Percentiles rank a stretch among this genome's conserved stretches.
Conservation (phyloP, 2,329 filamentous ascomycete genomes). For the Plectosphaerella plurivora region DNA sequence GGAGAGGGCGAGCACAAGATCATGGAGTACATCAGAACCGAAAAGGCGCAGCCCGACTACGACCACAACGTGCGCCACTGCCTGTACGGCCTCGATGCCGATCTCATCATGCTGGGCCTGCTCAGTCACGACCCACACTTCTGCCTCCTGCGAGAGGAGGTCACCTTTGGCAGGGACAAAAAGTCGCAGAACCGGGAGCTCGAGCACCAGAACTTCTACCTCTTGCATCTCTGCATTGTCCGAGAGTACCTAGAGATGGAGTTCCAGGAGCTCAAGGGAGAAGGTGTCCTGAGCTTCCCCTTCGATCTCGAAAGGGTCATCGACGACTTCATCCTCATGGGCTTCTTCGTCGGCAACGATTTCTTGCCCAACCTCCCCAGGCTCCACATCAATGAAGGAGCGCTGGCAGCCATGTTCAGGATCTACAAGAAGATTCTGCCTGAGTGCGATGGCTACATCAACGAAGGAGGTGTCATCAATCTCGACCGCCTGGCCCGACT, state of each 20-base stretch:
- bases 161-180: constrained; percentile 87
- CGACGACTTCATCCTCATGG: constrained; percentile 99
- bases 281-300: constrained; percentile 65
- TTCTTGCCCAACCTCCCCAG: constrained; percentile 96
- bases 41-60: constrained; percentile 91
- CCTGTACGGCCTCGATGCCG: constrained; percentile 93
- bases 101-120: constrained; percentile 96
- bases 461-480: constrained; percentile 91
- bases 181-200: constrained; percentile 84
- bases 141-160: constrained; percentile 92
- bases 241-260: constrained; percentile 95
- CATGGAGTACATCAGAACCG: constrained; percentile 99
- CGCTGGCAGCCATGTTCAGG: constrained; percentile 93
- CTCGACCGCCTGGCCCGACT: constrained; percentile 72
- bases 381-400: constrained; percentile 97
- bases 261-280: constrained; percentile 84
- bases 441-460: constrained; percentile 88
- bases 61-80: constrained; percentile 93
- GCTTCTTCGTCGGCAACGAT: constrained; percentile 98
- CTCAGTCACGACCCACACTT: constrained; percentile 98
- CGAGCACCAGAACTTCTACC: constrained; percentile 97
- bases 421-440: constrained; percentile 91
- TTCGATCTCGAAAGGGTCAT: constrained; percentile 96
- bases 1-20: constrained; percentile 99
- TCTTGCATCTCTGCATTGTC: constrained; percentile 96